Evolutionary conservation across 2,329 filamentous ascomycete species (phyloP), one percentile per base, ranked within the genome.

Genomic region (Phialophora macrospora): DNA sequence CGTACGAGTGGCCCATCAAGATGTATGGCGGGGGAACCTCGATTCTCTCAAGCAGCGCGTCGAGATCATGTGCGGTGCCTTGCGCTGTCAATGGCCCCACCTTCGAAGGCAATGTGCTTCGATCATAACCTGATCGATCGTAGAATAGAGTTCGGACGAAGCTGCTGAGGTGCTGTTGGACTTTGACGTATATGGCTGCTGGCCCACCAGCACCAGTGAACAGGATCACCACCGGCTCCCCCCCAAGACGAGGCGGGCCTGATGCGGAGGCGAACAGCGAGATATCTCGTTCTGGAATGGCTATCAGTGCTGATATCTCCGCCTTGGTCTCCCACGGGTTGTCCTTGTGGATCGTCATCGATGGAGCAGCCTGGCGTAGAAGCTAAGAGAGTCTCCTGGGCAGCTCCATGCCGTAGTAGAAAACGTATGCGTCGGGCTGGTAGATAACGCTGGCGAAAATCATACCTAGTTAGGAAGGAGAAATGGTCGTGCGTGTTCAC

Each of bases 1-100:
- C 79, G 58, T 78, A 80, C 11, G 77, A 79, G 66, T 80, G 79
- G 1, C 72, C 78, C 2, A 76, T 73, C 5, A 80, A 69, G 2
- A 79, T 49, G 17, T 76, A 72, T 1, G 77, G 77, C 6, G 75
- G 70, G 0, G 44, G 7, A 0, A 77, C 63, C 0, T 67, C 32
- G 61, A 67, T 54, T 11, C 67, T 70, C 4, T 48, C 58, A 4
- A 79, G 71, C n/a, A 77, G 70, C 26, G 34, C 63, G 49, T 72
- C 72, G 26, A 80, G 67, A 56, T 79, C 77, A 12, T 62, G 48
- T 4, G 77, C 77, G 28, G 75, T 73, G 1, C 55, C 65, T 0
- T 71, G 67, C 14, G 76, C 75, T 2, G 64, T 69, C 41, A 71
- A 54, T 0, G 67, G 63, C 4, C 69, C 72, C 12, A 68, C 41